Evolutionary conservation across 2,329 filamentous ascomycete genomes (phyloP).

Genomic region (Helicocarpus griseus): DNA sequence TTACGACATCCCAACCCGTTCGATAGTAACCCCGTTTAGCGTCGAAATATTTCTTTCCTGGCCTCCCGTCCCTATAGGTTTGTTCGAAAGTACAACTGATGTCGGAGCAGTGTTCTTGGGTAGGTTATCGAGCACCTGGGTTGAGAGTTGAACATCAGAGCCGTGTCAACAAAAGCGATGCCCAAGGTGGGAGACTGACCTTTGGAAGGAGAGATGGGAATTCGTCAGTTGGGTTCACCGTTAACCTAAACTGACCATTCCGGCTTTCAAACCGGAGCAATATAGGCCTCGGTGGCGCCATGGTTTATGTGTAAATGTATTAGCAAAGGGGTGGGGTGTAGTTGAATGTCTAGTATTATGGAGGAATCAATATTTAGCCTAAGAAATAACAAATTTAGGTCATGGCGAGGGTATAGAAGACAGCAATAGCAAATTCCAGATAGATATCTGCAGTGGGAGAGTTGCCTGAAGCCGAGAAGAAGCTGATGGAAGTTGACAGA

Average conservation of each 20-base stretch:
- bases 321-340: too few species aligned
- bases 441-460: not conserved
- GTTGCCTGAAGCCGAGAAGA: not conserved
- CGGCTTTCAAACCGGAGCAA: conserved; percentile 80
- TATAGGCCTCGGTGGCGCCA: conserved; percentile 47
- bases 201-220: conserved; percentile 51
- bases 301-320: conserved; percentile 10
- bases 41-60: conserved; percentile 45
- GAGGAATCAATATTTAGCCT: too few species aligned
- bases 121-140: conserved; percentile 50
- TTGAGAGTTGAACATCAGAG: not conserved
- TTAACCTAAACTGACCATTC: conserved; percentile 85
- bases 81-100: conserved; percentile 51
- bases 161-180: not conserved
- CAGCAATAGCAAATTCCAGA: not conserved
- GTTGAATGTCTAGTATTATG: too few species aligned
- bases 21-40: conserved; percentile 46
- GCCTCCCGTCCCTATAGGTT: conserved; percentile 46
- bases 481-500: conserved; percentile 1
- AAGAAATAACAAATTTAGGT: not conserved
- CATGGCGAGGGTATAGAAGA: not conserved
- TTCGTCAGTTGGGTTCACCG: conserved; percentile 61
- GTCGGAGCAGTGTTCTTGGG: conserved; percentile 45
- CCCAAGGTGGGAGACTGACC: conserved; percentile 20
- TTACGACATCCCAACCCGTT: conserved; percentile 49